phyloP scores from a whole-genome alignment of 768 basidiomycete species.

The Terana coerulea region DNA sequence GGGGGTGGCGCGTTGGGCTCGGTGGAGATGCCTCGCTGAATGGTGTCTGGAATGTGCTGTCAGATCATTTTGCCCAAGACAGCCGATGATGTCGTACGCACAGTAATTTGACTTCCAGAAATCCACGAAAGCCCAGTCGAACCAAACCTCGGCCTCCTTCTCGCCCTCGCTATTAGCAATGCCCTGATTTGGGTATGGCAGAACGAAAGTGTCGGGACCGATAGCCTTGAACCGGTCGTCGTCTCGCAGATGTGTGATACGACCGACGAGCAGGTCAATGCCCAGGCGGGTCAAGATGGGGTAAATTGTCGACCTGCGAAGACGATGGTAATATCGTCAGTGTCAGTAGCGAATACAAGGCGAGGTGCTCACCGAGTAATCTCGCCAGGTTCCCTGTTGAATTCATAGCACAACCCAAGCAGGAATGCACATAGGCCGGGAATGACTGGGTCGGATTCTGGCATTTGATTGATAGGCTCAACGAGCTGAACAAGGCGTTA shows the following conservation, averaged over 20 bases:
- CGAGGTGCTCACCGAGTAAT: conserved; percentile 72
- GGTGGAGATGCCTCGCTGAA: conserved; percentile 67
- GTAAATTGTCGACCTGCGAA: conserved; percentile 70
- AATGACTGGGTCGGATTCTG: conserved; percentile 80
- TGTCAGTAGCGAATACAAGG: not conserved
- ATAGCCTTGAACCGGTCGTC: conserved; percentile 91
- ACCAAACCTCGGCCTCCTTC: conserved; percentile 88
- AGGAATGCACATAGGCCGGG: conserved; percentile 91
- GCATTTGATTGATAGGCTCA: conserved; percentile 88
- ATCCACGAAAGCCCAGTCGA: conserved; percentile 97
- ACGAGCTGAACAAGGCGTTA: conserved; percentile 58
- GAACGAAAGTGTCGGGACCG: conserved; percentile 79
- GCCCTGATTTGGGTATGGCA: conserved; percentile 42
- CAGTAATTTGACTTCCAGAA: conserved; percentile 99
- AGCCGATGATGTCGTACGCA: conserved; percentile 35
- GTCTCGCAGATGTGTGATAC: conserved; percentile 84
- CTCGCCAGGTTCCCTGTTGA: conserved; percentile 91
- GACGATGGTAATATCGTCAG: not conserved
- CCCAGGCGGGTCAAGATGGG: conserved; percentile 90
- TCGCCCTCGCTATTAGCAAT: conserved; percentile 33
- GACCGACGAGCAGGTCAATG: conserved; percentile 81
- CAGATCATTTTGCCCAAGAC: not conserved
- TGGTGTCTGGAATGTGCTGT: conserved; percentile 47
- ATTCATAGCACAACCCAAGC: conserved; percentile 93
- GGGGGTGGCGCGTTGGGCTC: conserved; percentile 65